A percentile compares a stretch with the other conserved stretches of the same genome.
Evolutionary conservation across 345 rosid genomes (phyloP).

Genomic region (Ricinus communis): DNA sequence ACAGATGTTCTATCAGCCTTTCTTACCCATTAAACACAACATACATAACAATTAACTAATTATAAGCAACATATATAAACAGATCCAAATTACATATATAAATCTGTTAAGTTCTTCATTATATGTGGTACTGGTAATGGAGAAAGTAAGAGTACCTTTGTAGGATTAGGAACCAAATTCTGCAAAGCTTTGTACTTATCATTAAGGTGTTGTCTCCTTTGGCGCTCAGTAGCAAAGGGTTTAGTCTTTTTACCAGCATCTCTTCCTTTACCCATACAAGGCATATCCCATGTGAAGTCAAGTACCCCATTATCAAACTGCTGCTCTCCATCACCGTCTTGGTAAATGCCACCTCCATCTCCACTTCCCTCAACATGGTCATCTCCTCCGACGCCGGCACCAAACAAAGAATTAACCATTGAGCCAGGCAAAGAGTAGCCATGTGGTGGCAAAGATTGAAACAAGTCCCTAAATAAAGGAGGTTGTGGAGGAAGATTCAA

Average conservation of each 20-base stretch:
- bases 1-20: constrained; percentile 83
- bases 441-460: constrained; percentile 38
- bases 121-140: neutral
- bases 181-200: constrained; percentile 54
- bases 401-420: constrained; percentile 35
- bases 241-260: constrained; percentile 50
- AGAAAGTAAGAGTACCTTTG: constrained; percentile 49
- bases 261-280: constrained; percentile 42
- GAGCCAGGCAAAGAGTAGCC: constrained; percentile 35
- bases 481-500: constrained; percentile 65
- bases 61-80: neutral
- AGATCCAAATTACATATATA: neutral
- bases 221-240: constrained; percentile 63
- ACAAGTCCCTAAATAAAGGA: constrained; percentile 44
- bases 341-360: constrained; percentile 28
- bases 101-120: too few species aligned
- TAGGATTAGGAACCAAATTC: constrained; percentile 65
- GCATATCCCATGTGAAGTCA: constrained; percentile 52
- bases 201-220: constrained; percentile 65
- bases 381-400: constrained; percentile 32
- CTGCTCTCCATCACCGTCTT: constrained; percentile 33
- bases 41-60: neutral
- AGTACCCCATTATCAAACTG: constrained; percentile 45
- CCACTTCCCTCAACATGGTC: constrained; percentile 9
- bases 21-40: neutral